phyloP scores from a whole-genome alignment of 306 rosid genomes.

The Trifolium dubium region DNA sequence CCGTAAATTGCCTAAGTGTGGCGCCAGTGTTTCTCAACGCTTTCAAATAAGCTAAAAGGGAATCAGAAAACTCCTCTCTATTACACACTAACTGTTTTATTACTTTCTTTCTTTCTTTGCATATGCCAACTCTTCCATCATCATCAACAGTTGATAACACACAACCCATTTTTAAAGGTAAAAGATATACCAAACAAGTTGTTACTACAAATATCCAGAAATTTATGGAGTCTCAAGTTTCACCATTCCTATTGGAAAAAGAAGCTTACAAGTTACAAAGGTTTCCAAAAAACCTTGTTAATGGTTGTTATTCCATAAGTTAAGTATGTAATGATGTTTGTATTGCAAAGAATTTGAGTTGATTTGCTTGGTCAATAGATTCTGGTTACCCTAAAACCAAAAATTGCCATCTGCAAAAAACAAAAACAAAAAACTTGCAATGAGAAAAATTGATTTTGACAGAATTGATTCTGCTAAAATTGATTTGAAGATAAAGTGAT shows the following conservation, averaged over 20 bases:
- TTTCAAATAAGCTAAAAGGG: constrained; percentile 70
- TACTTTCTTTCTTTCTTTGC: constrained; percentile 81
- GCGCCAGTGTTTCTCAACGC: constrained; percentile 79
- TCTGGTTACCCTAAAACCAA: constrained; percentile 29
- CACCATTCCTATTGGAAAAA: not conserved
- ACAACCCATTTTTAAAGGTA: constrained; percentile 72
- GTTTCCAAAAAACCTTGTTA: not conserved
- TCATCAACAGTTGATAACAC: constrained; percentile 68
- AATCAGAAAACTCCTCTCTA: constrained; percentile 80
- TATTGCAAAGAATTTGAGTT: constrained; percentile 25
- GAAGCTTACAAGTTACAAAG: constrained; percentile 18
- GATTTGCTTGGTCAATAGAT: constrained; percentile 25
- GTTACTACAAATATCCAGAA: constrained; percentile 14
- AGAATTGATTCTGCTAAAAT: too few relatives aligned
- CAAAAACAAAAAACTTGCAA: not conserved
- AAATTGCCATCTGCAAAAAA: constrained; percentile 36
- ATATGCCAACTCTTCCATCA: constrained; percentile 67
- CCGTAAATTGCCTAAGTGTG: constrained; percentile 86
- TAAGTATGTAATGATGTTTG: not conserved
- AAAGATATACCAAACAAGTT: constrained; percentile 1
- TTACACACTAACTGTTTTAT: constrained; percentile 68
- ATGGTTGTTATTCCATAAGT: constrained; percentile 18
- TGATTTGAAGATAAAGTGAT: too few relatives aligned
- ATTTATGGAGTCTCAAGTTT: constrained; percentile 16
- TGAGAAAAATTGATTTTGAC: too few relatives aligned